phyloP scores from a whole-genome alignment of 1,284 basidiomycete species.

The Marasmius tenuissimus region DNA sequence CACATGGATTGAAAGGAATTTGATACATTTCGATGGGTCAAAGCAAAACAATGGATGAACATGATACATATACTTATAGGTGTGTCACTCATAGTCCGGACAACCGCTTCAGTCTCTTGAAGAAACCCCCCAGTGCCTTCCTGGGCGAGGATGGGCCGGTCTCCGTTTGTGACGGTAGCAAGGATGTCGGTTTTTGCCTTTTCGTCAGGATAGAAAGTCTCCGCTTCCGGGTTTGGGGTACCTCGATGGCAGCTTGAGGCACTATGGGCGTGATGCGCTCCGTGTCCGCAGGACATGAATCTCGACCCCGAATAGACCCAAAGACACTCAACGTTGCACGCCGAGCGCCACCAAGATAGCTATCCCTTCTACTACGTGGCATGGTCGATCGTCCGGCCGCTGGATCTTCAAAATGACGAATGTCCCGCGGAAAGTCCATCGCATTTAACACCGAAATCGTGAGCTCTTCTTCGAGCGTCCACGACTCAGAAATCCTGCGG shows the following conservation, averaged over 20 bases:
- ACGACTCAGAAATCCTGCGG: constrained; percentile 4
- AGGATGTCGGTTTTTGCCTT: neutral
- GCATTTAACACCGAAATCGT: constrained; percentile 36
- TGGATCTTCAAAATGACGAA: too few species aligned
- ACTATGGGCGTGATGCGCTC: neutral
- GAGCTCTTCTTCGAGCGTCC: constrained; percentile 31
- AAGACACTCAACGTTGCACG: neutral
- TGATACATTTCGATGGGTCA: too few species aligned
- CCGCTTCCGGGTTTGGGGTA: neutral
- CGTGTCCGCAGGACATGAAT: neutral
- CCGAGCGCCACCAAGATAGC: neutral
- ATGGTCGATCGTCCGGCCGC: neutral
- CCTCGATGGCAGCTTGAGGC: neutral
- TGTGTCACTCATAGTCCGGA: neutral
- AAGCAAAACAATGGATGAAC: too few species aligned
- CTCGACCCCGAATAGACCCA: neutral
- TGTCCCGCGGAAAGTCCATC: constrained; percentile 22
- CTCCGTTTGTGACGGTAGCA: neutral
- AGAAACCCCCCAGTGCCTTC: neutral
- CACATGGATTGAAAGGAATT: too few species aligned
- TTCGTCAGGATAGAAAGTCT: neutral
- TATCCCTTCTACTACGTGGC: neutral
- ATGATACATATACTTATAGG: too few species aligned
- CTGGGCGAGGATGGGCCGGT: neutral
- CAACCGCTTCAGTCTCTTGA: neutral